Conservation (phyloP, 2,329 filamentous ascomycete genomes). For the Plenodomus tracheiphilus region DNA sequence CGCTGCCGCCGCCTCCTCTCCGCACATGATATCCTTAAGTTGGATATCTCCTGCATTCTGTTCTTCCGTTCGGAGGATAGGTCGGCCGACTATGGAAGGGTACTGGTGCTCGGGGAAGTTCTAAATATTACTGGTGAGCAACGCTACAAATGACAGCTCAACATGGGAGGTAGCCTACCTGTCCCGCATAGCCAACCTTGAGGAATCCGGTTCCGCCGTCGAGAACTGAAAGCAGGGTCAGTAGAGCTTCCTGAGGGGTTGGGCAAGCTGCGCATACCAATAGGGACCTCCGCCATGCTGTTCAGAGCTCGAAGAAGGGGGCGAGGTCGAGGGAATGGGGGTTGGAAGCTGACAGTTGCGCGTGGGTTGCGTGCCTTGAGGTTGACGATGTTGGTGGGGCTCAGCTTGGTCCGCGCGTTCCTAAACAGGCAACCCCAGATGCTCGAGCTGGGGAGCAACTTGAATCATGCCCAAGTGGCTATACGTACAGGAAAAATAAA, state of each 20-base stretch:
- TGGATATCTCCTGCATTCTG: constrained; percentile 69
- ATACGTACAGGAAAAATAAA: too few relatives aligned
- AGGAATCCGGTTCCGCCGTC: constrained; percentile 99
- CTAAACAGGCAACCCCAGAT: constrained; percentile 18
- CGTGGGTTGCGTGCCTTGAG: constrained; percentile 17
- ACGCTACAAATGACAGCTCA: neutral
- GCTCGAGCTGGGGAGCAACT: constrained; percentile 4
- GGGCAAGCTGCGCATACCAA: constrained; percentile 45
- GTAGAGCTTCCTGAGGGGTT: constrained; percentile 18
- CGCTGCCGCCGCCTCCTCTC: constrained; percentile 93
- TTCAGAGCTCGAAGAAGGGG: constrained; percentile 17
- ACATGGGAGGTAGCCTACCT: constrained; percentile 53
- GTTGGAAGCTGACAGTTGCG: constrained; percentile 16
- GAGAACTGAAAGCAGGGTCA: constrained; percentile 69
- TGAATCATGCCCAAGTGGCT: too few relatives aligned
- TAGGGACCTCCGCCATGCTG: constrained; percentile 54
- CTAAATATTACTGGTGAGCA: constrained; percentile 47
- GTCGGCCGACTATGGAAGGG: constrained; percentile 95
- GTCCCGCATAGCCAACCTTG: constrained; percentile 97
- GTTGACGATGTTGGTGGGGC: constrained; percentile 37
- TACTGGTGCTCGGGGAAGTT: constrained; percentile 99
- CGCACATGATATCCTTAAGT: constrained; percentile 99
- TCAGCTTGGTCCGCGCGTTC: constrained; percentile 23
- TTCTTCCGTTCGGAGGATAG: constrained; percentile 96
- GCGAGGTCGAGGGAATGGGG: constrained; percentile 9